Percentiles rank a stretch among this genome's conserved stretches.
Conservation (phyloP, 1,139 yeast genomes). For the Hansenula sp. region DNA sequence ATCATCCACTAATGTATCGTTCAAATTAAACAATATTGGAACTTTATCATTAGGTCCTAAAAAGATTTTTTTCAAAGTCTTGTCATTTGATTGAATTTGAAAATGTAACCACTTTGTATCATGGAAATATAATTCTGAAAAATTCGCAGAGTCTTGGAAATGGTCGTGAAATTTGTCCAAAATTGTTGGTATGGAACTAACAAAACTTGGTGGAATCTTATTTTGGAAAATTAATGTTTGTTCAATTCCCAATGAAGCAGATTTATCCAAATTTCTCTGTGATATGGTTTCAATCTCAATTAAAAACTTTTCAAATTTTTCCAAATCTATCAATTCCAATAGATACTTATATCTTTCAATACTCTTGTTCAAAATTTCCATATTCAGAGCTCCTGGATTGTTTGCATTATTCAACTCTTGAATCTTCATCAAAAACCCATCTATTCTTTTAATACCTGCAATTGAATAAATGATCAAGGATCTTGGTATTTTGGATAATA, state of each 20-base stretch:
- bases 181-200: slow-evolving; percentile 31
- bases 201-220: slow-evolving; percentile 43
- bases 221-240: slow-evolving; percentile 67
- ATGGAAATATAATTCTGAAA: slow-evolving; percentile 55
- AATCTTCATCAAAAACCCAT: slow-evolving; percentile 38
- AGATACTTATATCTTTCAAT: slow-evolving; percentile 47
- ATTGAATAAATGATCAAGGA: slow-evolving; percentile 65
- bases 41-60: slow-evolving; percentile 6
- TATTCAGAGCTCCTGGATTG: slow-evolving; percentile 8
- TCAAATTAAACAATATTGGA: slow-evolving; percentile 15
- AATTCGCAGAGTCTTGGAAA: slow-evolving; percentile 30
- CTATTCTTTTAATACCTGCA: slow-evolving; percentile 64
- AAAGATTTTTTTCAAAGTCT: slow-evolving; percentile 7
- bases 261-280: slow-evolving; percentile 22
- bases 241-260: slow-evolving; percentile 44
- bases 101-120: slow-evolving; percentile 69
- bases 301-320: slow-evolving; percentile 58
- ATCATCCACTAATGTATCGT: slow-evolving; percentile 33
- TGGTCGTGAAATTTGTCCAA: slow-evolving; percentile 16
- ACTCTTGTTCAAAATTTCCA: slow-evolving; percentile 19
- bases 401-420: slow-evolving; percentile 14
- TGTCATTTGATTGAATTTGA: slow-evolving; percentile 26
- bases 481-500: slow-evolving; percentile 68
- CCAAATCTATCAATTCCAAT: slow-evolving; percentile 52
- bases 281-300: slow-evolving; percentile 39